Percentiles rank a stretch among this genome's conserved stretches.
Evolutionary conservation across 768 basidiomycete species (phyloP).

Genomic region (Lactifluus hygrophoroides): DNA sequence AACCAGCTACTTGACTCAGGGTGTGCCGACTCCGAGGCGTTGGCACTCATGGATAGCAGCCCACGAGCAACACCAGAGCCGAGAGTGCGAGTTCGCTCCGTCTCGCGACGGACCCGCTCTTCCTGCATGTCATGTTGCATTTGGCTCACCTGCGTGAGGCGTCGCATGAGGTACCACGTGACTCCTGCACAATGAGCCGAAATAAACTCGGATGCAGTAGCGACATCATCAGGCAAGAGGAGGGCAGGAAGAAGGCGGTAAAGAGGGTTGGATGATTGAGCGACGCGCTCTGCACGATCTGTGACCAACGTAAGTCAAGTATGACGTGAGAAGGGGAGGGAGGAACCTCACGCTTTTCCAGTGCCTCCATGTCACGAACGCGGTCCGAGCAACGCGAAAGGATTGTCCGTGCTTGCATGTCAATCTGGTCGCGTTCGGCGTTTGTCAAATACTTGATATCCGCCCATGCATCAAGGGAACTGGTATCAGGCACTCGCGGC

Average conservation of each 20-base stretch:
- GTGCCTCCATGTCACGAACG: slow-evolving; percentile 77
- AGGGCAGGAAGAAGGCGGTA: slow-evolving; percentile 64
- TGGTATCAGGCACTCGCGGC: slow-evolving; percentile 47
- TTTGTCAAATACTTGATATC: slow-evolving; percentile 69
- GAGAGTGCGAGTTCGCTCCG: slow-evolving; percentile 75
- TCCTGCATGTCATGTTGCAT: slow-evolving; percentile 86
- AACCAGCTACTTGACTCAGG: slow-evolving; percentile 43
- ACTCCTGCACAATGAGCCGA: slow-evolving; percentile 92
- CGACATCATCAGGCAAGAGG: slow-evolving; percentile 44
- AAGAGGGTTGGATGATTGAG: slow-evolving; percentile 56
- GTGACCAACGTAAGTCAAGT: slow-evolving; percentile 15
- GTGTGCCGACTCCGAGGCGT: slow-evolving; percentile 35
- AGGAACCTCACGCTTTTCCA: slow-evolving; percentile 73
- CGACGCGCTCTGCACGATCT: slow-evolving; percentile 63
- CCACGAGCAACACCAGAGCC: slow-evolving; percentile 73
- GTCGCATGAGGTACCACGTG: slow-evolving; percentile 82
- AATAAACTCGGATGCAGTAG: slow-evolving; percentile 57
- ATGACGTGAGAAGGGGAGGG: slow-evolving; percentile 11
- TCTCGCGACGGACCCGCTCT: slow-evolving; percentile 80
- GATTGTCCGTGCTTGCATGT: slow-evolving; percentile 83
- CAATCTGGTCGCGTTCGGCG: slow-evolving; percentile 92
- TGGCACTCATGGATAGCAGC: slow-evolving; percentile 37
- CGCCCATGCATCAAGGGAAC: slow-evolving; percentile 43
- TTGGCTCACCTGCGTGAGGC: slow-evolving; percentile 72
- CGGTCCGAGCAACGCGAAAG: slow-evolving; percentile 79